Conservation (phyloP, 306 rosid genomes). For the Medicago lupulina region DNA sequence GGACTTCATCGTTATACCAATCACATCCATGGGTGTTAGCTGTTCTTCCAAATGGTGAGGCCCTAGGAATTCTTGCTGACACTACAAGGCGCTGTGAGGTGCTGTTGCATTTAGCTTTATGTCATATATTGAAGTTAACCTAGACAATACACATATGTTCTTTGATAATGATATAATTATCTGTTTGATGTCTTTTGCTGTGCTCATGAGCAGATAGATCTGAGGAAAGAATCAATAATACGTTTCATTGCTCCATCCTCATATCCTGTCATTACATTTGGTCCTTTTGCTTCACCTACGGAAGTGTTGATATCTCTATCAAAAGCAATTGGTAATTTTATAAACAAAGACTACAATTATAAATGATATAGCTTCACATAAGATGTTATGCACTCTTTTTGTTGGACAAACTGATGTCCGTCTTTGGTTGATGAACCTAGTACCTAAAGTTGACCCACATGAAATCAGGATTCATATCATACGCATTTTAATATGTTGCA, state of each 20-base stretch:
- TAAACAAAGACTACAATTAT: neutral
- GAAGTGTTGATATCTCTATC: conserved; percentile 76
- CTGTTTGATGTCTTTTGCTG: conserved; percentile 34
- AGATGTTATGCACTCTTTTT: neutral
- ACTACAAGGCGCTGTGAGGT: conserved; percentile 95
- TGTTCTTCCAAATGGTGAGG: conserved; percentile 86
- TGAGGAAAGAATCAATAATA: conserved; percentile 73
- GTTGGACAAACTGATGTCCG: neutral
- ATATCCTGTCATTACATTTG: conserved; percentile 84
- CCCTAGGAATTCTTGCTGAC: conserved; percentile 90
- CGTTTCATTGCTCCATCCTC: conserved; percentile 71
- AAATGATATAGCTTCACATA: conserved; percentile 22
- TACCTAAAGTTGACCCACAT: conserved; percentile 14
- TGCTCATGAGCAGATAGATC: conserved; percentile 74
- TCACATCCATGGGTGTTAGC: conserved; percentile 99
- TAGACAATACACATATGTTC: conserved; percentile 23
- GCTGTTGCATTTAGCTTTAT: conserved; percentile 40
- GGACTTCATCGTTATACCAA: conserved; percentile 85
- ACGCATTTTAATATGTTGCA: conserved; percentile 15
- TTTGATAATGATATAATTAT: conserved; percentile 23
- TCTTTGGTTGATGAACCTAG: conserved; percentile 22
- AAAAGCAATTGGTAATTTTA: conserved; percentile 78
- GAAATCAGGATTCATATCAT: conserved; percentile 8
- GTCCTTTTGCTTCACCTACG: conserved; percentile 84
- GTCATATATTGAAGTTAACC: conserved; percentile 35